Percentiles rank a stretch among this genome's conserved stretches.
Evolutionary conservation across 768 basidiomycete species (phyloP).

Genomic region (Suillus sp.): DNA sequence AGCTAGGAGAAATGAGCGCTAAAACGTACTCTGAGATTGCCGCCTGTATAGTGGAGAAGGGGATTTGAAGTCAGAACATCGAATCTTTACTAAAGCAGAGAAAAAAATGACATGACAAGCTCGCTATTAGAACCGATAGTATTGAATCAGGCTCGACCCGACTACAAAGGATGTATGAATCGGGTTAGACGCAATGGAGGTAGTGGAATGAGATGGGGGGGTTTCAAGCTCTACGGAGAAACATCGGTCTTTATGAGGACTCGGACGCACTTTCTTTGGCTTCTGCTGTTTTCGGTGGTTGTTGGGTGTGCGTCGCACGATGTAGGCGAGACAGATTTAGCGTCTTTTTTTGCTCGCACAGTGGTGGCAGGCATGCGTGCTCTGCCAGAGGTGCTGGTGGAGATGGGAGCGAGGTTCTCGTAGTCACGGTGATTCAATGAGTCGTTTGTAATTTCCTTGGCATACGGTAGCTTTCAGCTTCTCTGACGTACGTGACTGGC

Average conservation of each 20-base stretch:
- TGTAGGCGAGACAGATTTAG: conserved; percentile 59
- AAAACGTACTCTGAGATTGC: conserved; percentile 77
- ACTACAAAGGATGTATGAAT: conserved; percentile 44
- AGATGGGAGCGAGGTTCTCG: conserved; percentile 18
- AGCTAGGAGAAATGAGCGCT: conserved; percentile 18
- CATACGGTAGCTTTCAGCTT: no score
- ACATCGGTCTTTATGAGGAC: conserved; percentile 53
- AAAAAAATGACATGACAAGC: conserved; percentile 41
- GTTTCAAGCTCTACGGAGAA: conserved; percentile 48
- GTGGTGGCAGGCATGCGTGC: conserved; percentile 51
- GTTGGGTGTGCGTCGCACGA: conserved; percentile 60
- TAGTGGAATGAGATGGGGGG: conserved; percentile 25
- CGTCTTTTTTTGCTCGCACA: conserved; percentile 68
- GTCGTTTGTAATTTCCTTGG: conserved; percentile 18
- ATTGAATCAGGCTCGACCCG: conserved; percentile 28
- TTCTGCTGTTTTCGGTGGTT: conserved; percentile 68
- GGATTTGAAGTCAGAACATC: conserved; percentile 37
- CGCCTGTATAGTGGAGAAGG: conserved; percentile 52
- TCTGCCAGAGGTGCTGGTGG: conserved; percentile 27
- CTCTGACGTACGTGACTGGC: not conserved
- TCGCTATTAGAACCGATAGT: conserved; percentile 20
- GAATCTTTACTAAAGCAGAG: conserved; percentile 25
- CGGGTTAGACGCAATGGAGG: conserved; percentile 30
- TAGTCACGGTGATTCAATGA: conserved; percentile 16
- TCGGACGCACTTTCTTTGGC: conserved; percentile 76